These are phyloP conservation scores for Trichoderma gracile DNA, from an alignment of 2,329 filamentous ascomycete species.

Conservation along the genomic window DNA sequence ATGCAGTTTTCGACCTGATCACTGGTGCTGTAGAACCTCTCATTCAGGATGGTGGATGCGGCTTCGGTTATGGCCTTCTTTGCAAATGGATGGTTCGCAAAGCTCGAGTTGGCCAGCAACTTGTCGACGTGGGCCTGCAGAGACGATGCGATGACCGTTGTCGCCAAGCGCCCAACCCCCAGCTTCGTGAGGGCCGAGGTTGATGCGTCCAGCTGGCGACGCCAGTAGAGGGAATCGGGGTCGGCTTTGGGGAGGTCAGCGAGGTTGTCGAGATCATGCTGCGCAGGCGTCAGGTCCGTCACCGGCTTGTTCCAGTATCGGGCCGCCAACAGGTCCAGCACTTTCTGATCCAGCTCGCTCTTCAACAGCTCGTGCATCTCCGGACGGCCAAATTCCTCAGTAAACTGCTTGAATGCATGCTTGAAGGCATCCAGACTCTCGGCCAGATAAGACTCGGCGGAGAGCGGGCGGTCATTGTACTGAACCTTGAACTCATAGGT, in stretches of 20 bases:
- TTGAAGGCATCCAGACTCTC: constrained; percentile 96
- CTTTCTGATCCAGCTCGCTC: constrained; percentile 88
- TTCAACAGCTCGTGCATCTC: constrained; percentile 91
- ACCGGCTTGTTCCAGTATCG: constrained; percentile 98
- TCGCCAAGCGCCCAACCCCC: constrained; percentile 88
- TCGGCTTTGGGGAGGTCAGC: constrained; percentile 81
- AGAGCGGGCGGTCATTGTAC: constrained; percentile 94
- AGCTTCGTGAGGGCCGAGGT: constrained; percentile 89
- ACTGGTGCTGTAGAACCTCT: constrained; percentile 93
- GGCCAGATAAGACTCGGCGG: constrained; percentile 93
- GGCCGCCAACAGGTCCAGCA: constrained; percentile 88
- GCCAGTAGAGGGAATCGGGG: constrained; percentile 85
- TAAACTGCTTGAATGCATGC: constrained; percentile 93
- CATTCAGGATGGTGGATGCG: constrained; percentile 84
- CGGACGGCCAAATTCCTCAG: constrained; percentile 82
- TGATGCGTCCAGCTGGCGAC: constrained; percentile 88
- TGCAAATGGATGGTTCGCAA: constrained; percentile 87
- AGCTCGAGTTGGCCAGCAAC: constrained; percentile 78
- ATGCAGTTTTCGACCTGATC: constrained; percentile 99
- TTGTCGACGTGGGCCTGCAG: constrained; percentile 81
- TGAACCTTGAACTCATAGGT: constrained; percentile 99
- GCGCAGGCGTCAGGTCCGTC: constrained; percentile 69
- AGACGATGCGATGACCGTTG: constrained; percentile 84
- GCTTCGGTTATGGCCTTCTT: constrained; percentile 91
- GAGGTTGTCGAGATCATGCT: constrained; percentile 70